phyloP scores from a whole-genome alignment of 768 basidiomycete species.

The Podaxis rugospora region DNA sequence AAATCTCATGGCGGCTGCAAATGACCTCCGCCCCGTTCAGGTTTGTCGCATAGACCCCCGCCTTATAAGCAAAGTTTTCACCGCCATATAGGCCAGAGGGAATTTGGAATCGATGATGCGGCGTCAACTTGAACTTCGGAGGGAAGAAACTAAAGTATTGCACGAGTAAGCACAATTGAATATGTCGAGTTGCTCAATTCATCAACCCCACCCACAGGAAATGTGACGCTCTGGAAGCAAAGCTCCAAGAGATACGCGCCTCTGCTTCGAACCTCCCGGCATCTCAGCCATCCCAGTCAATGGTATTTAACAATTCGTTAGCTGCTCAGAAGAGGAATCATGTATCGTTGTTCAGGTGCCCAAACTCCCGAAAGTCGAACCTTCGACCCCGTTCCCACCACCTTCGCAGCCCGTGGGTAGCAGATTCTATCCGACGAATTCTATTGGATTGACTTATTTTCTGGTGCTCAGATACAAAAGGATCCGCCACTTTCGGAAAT shows the following conservation, averaged over 20 bases:
- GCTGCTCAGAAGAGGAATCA: no score
- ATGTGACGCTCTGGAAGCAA: slow-evolving; percentile 67
- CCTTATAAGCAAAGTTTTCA: neutral
- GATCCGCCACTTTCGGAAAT: slow-evolving; percentile 7
- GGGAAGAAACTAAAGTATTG: slow-evolving; percentile 64
- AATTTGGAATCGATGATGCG: slow-evolving; percentile 82
- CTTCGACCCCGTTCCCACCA: neutral
- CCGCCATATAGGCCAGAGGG: slow-evolving; percentile 56
- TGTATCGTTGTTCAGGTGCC: neutral
- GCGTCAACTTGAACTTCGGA: slow-evolving; percentile 68
- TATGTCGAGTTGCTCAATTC: neutral
- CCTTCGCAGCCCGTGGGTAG: neutral
- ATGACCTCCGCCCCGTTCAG: slow-evolving; percentile 87
- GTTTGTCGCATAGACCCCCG: slow-evolving; percentile 26
- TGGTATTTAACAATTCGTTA: neutral
- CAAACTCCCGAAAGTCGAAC: neutral
- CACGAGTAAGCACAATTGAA: slow-evolving; percentile 50
- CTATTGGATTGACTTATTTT: neutral
- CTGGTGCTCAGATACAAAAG: slow-evolving; percentile 19
- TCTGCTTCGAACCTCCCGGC: slow-evolving; percentile 17
- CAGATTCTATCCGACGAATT: neutral
- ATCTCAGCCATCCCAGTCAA: neutral
- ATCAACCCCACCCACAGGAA: slow-evolving; percentile 37
- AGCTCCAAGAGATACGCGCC: slow-evolving; percentile 51
- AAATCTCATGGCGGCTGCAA: slow-evolving; percentile 88